Evolutionary conservation across 2,329 filamentous ascomycete species (phyloP), one percentile per base, ranked within the genome.

Genomic region (Annulohypoxylon truncatum): DNA sequence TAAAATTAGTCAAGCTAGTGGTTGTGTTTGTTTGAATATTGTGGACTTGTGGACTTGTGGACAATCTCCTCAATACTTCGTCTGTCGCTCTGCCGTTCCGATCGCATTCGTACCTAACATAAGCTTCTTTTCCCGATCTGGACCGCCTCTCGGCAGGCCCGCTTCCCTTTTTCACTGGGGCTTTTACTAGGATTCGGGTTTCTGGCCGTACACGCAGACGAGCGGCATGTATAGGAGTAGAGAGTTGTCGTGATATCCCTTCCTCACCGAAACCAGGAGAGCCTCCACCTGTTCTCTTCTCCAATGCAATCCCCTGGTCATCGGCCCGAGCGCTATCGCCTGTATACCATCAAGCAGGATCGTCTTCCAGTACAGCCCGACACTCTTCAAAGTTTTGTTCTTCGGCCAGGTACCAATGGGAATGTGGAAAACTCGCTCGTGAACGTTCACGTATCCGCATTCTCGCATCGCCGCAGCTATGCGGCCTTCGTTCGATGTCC

Each of bases 401-500:
- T 80, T 83, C 2, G 84, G 82, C 85, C 85, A 87, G 0, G 82
- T 81, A 0, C 85, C 86, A 33, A 87, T 82, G 1, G 86, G 86
- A 3, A 87, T 78, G 74, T 84, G 83, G 57, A 84, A 83, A 12
- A 83, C 73, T 15, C 78, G 79, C 71, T 85, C 81, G 0, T 78
- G 82, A 40, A 88, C 81, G 69, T 87, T 86, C 47, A 79, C 73
- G 69, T 87, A 85, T 12, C 85, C 85, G 9, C 81, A 82, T 24
- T 83, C 79, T 42, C 81, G 79, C 79, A 87, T 83, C 75, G 79
- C 77, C 13, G 78, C 71, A 6, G 81, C 79, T 29, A 86, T 74
- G 13, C 77, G 74, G 18, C 81, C 77, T 13, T 78, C 79, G 9
- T 81, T 77, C 1, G 80, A 80, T 5, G 79, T 78, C 58, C 82